phyloP scores from a whole-genome alignment of 78 protist species.

The slime mould (Dictyostelium discoideum) region DNA sequence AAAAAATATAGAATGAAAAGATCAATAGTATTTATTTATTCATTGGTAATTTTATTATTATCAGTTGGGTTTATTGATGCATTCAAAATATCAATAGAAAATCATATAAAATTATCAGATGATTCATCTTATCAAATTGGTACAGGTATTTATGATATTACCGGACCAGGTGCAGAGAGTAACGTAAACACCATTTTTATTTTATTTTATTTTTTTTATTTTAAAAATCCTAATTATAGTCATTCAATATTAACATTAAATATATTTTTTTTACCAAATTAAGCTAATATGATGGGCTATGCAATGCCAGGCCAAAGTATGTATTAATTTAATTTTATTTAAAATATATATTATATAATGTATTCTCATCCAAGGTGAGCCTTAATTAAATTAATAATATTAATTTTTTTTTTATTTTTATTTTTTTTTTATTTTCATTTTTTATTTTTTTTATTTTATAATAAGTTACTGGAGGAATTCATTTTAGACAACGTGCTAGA shows the following conservation, averaged over 20 bases:
- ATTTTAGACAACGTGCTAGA: conserved; percentile 78
- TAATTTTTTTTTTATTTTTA: no score
- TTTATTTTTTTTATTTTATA: no score
- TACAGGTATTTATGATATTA: conserved; percentile 83
- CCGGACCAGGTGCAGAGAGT: conserved; percentile 87
- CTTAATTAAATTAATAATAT: no score
- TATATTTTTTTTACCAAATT: neutral
- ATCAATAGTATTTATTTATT: neutral
- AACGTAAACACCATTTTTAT: neutral
- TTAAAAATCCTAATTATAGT: no score
- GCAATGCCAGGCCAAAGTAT: conserved; percentile 71
- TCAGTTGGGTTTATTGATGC: neutral
- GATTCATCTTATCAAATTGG: conserved; percentile 68
- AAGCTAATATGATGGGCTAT: conserved; percentile 82
- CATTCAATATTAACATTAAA: neutral
- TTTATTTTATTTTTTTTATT: neutral
- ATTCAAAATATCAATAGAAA: conserved; percentile 12
- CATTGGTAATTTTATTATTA: neutral
- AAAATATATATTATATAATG: no score
- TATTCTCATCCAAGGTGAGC: no score
- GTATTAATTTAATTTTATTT: neutral
- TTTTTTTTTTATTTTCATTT: no score
- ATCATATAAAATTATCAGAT: conserved; percentile 24
- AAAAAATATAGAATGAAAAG: neutral
- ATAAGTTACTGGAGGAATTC: conserved; percentile 41